Evolutionary conservation across 139 green algal genomes (phyloP), one percentile per base, ranked within the genome.

Genomic region (Dunaliella primolecta): DNA sequence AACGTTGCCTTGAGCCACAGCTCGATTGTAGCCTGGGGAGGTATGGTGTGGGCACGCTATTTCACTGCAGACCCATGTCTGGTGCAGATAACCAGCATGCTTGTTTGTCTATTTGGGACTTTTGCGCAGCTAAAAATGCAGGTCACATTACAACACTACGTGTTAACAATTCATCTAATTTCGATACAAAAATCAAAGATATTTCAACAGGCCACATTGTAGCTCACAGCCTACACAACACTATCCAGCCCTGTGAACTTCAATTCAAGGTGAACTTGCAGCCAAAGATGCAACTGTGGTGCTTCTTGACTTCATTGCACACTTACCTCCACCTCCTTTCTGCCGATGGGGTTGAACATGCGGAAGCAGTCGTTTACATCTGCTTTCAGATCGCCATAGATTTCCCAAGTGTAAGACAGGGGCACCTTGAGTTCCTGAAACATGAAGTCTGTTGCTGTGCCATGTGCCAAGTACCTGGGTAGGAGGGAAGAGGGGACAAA

Each of bases 361-460:
- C 91, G 85, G 91, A 98, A 99, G 88, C 97, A 99, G 84, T 99
- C 97, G 25, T 96, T 78, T 79, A 93, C 96, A 30, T 89, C 71
- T 27, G 95, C 96, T 0, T 87, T 81, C 1, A 90, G 37, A 83
- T 98, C 97, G 1, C 97, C 97, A 74, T 97, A 99, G 56, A 99
- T 98, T 92, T 99, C 97, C 95, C 95, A 99, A 0, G 97, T 99
- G 90, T 94, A 96, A 1, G 93, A 78, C 64, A 98, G 79, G 0
- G 95, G 94, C 38, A 99, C 95, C 0, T 89, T 36, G 27, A 91
- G 83, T 34, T 31, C n/a, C 1, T 93, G 87, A 36, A 93, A 98
- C 91, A 99, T 98, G 89, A 97, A 98, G 90, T 99, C 97, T 31
- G 96, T 98, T 64, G 95, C 96, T 0, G 96, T 99, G 35, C 97